Base-by-base conservation (phyloP, 768 basidiomycete species). In the Rhizopogon roseolus region DNA sequence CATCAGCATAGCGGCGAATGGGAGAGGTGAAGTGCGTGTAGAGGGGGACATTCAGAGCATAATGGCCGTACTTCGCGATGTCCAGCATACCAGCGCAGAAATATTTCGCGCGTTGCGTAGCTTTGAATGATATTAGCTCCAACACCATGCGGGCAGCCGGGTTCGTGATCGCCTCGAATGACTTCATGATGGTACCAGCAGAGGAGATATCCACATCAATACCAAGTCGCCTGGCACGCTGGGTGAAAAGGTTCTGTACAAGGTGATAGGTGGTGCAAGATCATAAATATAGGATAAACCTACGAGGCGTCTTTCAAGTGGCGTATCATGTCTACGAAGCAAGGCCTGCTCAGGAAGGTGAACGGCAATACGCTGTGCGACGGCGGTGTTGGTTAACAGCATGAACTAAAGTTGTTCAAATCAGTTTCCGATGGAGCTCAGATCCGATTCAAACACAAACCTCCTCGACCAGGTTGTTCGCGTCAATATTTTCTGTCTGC, bases 71-170 rank as follows among this genome's bases (percentile, higher is more conserved):
- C 75, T 98, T 98, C 40, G 94, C 93, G 64, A 99, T 99, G 70
- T 99, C 97, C 61, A 99, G 77, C 96, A 98, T 98, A 58, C 97
- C 97, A 25, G 94, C 83, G 66, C 97, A 99, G 85, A 98, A 98
- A 72, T 99, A 99, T 70, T 94, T 95, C 60, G 97, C 93, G 49
- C 87, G 82, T 55, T 93, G 89, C 56, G 94, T 98, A n/a, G 93
- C 88, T 71, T 97, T 97, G 68, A 82, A 85, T 14, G 86, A 84
- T 40, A 98, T 76, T 34, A 97, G 66, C 68, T 94, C 86, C 9
- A 99, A 75, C n/a, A 94, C 78, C 48, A 81, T 73, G 53, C 85
- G 86, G 54, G 87, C 86, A 50, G 84, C 83, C 7, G 85, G 82
- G 57, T 95, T 84, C 39, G 78, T 64, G 56, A 98, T 78, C 7